Evolutionary conservation across 768 basidiomycete genomes (phyloP).

Genomic region (Cyclocybe aegerita): DNA sequence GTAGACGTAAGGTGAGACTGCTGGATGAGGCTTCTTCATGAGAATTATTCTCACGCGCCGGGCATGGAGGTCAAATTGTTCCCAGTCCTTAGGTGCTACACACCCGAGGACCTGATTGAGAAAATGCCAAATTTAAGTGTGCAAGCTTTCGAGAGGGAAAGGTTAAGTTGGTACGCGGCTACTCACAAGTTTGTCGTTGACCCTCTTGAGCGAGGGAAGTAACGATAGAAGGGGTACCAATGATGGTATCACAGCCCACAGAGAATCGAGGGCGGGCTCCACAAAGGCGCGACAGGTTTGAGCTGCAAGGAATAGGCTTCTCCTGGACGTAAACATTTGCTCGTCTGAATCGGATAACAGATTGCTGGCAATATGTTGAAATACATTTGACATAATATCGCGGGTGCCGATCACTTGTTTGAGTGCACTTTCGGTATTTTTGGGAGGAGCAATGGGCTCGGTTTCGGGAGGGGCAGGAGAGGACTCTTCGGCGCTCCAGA

Average conservation of each 20-base stretch:
- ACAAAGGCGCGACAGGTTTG: conserved; percentile 6
- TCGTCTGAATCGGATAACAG: no score
- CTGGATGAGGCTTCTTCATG: neutral
- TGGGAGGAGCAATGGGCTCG: no score
- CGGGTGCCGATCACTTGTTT: no score
- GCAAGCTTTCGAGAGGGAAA: neutral
- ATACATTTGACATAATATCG: no score
- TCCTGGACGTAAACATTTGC: conserved; percentile 10
- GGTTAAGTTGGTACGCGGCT: neutral
- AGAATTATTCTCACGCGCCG: neutral
- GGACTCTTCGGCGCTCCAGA: no score
- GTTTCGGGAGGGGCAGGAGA: no score
- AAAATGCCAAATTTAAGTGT: neutral
- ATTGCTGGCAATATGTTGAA: no score
- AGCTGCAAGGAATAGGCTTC: neutral
- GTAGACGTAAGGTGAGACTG: neutral
- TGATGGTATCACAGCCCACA: conserved; percentile 10
- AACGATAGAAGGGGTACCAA: conserved; percentile 12
- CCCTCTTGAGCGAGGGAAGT: conserved; percentile 5
- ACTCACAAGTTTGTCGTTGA: neutral
- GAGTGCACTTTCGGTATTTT: no score
- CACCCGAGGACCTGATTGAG: neutral
- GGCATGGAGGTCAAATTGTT: neutral
- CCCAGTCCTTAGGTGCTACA: neutral
- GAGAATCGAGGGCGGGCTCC: conserved; percentile 10